These are phyloP conservation scores for Wickerhamomyces pijperi DNA, from an alignment of 805 yeast species.

Conservation along the genomic window DNA sequence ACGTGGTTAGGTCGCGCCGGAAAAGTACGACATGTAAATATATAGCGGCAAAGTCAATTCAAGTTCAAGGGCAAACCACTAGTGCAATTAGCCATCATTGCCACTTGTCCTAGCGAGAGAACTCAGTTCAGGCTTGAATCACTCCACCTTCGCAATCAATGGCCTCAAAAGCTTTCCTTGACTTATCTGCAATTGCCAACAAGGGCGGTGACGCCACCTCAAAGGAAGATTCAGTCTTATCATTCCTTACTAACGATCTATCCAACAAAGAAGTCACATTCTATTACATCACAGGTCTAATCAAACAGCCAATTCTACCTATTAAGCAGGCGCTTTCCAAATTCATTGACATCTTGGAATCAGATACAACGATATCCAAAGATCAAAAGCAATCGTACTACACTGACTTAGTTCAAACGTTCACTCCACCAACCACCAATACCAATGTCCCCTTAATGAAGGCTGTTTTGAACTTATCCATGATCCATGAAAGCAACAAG, in stretches of 20 bases:
- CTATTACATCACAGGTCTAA: slow-evolving; percentile 7
- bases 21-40: no score
- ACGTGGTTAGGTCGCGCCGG: no score
- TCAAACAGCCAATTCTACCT: slow-evolving; percentile 13
- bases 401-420: slow-evolving; percentile 4
- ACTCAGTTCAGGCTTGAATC: no score
- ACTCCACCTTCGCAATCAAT: no score
- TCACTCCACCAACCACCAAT: slow-evolving; percentile 14
- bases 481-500: slow-evolving; percentile 6
- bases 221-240: not conserved
- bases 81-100: no score
- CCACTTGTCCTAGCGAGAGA: no score
- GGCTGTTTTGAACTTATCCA: slow-evolving; percentile 5
- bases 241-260: not conserved
- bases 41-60: no score
- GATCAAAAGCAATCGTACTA: slow-evolving; percentile 3
- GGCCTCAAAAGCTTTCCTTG: not conserved
- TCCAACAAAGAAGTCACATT: slow-evolving; percentile 3
- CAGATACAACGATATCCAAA: not conserved
- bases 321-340: slow-evolving; percentile 8
- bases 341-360: slow-evolving; percentile 5
- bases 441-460: slow-evolving; percentile 7
- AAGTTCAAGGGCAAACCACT: no score
- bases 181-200: not conserved
- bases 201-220: not conserved